Evolutionary conservation across 2,329 filamentous ascomycete species (phyloP), one percentile per base, ranked within the genome.

Genomic region (Xylaria sp.): DNA sequence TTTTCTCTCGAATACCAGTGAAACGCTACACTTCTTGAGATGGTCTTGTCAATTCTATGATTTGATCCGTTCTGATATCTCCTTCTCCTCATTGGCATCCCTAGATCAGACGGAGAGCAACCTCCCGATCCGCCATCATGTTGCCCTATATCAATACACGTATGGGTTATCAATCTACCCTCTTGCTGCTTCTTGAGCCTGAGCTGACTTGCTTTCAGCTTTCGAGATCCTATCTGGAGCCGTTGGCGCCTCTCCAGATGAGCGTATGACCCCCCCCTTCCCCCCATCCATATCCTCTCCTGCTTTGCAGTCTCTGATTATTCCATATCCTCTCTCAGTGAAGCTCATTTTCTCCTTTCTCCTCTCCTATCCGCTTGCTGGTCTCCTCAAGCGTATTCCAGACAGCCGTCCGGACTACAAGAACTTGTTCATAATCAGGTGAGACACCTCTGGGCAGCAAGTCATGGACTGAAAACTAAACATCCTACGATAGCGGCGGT

Each of bases 261-360:
- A 81, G 64, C 72, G 79, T 80, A 70, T 63, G 77, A 72, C 49
- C 19, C 52, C 19, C 52, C 13, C 52, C 23, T 54, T 50, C 10
- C 6, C 35, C 37, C 13, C 48, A 44, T 48, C 48, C n/a, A 48
- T 39, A 37, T 23, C 10, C 4, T 50, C 16, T 34, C 11, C 35
- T 34, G 35, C 42, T n/a, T 23, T 8, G 23, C 44, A 59, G 4
- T 47, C 51, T 49, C 57, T 61, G 37, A 37, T 66, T 59, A 65
- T 52, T 55, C 47, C 5, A 51, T 30, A 8, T 39, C 23, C 8
- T n/a, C n/a, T 7, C 52, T 59, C 68, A 97, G 92, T 99, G 67
- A 99, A 99, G 75, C 88, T 97, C 68, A 88, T 97, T 69, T 87
- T 87, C 72, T 91, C 90, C 5, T 96, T 97, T 74, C 80, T 99